phyloP scores from a whole-genome alignment of 2,329 filamentous ascomycete genomes.

The Anthostomella pinea region DNA sequence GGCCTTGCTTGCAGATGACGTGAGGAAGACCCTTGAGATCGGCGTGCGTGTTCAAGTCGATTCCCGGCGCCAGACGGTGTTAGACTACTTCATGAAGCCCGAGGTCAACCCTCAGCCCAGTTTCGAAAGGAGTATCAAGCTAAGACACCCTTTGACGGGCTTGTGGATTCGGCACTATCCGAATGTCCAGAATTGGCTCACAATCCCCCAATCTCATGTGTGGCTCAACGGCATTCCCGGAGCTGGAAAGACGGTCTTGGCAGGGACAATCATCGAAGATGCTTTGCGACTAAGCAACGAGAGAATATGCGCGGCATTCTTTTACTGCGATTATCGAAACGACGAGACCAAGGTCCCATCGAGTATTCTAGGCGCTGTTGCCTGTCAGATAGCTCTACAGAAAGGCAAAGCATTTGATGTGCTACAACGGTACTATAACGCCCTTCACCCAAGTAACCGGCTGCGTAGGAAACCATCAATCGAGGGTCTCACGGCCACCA shows the following conservation, averaged over 20 bases:
- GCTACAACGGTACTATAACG: conserved; percentile 17
- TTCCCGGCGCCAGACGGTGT: conserved; percentile 8
- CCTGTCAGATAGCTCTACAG: conserved; percentile 29
- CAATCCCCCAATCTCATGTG: conserved; percentile 12
- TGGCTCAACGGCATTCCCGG: conserved; percentile 30
- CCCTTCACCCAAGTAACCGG: conserved; percentile 9
- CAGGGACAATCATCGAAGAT: conserved; percentile 21
- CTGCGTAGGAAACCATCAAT: conserved; percentile 5
- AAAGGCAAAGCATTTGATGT: conserved; percentile 20
- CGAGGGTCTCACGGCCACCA: conserved; percentile 2
- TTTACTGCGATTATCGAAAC: conserved; percentile 34
- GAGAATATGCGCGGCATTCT: conserved; percentile 21
- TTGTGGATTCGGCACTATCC: conserved; percentile 17
- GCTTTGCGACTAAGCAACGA: conserved; percentile 9
- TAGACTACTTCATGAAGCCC: conserved; percentile 21
- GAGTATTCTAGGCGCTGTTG: conserved; percentile 27
- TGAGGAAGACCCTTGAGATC: conserved; percentile 16
- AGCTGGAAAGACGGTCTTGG: conserved; percentile 28
- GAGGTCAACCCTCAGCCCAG: conserved; percentile 24
- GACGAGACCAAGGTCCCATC: conserved; percentile 11
- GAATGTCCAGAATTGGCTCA: conserved; percentile 21
- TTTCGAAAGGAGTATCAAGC: conserved; percentile 16
- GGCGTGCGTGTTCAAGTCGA: conserved; percentile 16
- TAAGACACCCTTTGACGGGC: conserved; percentile 24
- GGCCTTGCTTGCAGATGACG: not conserved